Percentiles rank a stretch among this genome's conserved stretches.
Conservation (phyloP, 495 filamentous ascomycete genomes). For the Letharia columbiana region DNA sequence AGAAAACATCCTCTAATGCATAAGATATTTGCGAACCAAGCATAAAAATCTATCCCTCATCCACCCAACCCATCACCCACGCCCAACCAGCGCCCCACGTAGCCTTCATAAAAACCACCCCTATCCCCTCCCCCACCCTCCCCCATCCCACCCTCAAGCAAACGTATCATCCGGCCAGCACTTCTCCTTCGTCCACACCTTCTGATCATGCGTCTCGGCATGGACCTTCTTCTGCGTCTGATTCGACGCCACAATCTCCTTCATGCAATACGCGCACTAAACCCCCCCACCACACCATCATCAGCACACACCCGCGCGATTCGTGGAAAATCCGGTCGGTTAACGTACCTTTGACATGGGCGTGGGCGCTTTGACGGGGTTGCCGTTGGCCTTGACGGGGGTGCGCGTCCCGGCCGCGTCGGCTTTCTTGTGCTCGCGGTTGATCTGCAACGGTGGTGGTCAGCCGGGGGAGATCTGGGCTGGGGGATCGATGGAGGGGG, state of each 20-base stretch:
- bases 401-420: conserved; percentile 34
- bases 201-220: conserved; percentile 32
- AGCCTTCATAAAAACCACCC: not conserved
- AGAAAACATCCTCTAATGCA: not conserved
- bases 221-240: conserved; percentile 32
- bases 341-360: conserved; percentile 31
- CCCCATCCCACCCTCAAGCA: not conserved
- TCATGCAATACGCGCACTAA: conserved; percentile 33
- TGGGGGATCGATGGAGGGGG: not conserved
- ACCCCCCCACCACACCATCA: not conserved
- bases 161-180: conserved; percentile 34
- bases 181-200: conserved; percentile 37
- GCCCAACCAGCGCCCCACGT: not conserved
- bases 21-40: not conserved
- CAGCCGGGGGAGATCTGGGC: too few relatives aligned
- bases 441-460: conserved; percentile 10
- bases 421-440: conserved; percentile 36
- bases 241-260: conserved; percentile 34
- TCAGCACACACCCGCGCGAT: not conserved
- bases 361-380: conserved; percentile 35
- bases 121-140: not conserved
- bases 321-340: too few relatives aligned
- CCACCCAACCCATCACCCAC: not conserved
- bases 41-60: not conserved
- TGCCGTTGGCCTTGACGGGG: conserved; percentile 34